These are phyloP conservation scores for Stephanodiscus triporus DNA, from an alignment of 108 stramenopile species.

Conservation along the genomic window DNA sequence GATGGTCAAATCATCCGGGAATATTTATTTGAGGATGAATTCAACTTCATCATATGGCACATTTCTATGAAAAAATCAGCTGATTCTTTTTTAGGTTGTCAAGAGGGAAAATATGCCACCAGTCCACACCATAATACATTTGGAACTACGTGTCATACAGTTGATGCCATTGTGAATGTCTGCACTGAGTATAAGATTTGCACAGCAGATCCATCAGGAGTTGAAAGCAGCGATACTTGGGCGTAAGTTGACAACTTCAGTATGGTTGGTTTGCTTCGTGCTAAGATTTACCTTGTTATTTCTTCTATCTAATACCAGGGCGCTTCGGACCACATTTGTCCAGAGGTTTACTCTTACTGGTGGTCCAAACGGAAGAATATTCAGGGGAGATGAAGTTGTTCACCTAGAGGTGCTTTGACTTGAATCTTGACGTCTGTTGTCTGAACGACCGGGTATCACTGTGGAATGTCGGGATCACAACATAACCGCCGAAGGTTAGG, in stretches of 20 bases:
- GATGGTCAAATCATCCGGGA: conserved; percentile 59
- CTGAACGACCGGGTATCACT: conserved; percentile 9
- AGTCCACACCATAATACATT: background rate
- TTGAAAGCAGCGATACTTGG: conserved; percentile 73
- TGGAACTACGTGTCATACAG: conserved; percentile 30
- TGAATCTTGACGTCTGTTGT: conserved; percentile 25
- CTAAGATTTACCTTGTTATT: background rate
- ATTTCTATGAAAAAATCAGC: conserved; percentile 48
- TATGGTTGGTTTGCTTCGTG: background rate
- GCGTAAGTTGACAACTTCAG: conserved; percentile 50
- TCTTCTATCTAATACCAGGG: conserved; percentile 28
- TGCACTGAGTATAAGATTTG: conserved; percentile 78
- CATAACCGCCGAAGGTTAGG: background rate
- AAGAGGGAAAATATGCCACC: background rate
- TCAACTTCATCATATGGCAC: conserved; percentile 58
- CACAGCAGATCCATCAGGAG: conserved; percentile 78
- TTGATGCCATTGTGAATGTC: conserved; percentile 66
- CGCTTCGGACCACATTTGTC: conserved; percentile 69
- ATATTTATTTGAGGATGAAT: conserved; percentile 62
- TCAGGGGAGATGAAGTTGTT: conserved; percentile 81
- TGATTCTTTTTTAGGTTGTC: conserved; percentile 25
- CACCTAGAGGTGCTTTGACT: conserved; percentile 38
- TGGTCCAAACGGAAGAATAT: conserved; percentile 62
- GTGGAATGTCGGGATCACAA: background rate
- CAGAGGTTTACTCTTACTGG: conserved; percentile 77